Evolutionary conservation across 2,329 filamentous ascomycete genomes (phyloP).

Genomic region (Fusarium ramigenum): DNA sequence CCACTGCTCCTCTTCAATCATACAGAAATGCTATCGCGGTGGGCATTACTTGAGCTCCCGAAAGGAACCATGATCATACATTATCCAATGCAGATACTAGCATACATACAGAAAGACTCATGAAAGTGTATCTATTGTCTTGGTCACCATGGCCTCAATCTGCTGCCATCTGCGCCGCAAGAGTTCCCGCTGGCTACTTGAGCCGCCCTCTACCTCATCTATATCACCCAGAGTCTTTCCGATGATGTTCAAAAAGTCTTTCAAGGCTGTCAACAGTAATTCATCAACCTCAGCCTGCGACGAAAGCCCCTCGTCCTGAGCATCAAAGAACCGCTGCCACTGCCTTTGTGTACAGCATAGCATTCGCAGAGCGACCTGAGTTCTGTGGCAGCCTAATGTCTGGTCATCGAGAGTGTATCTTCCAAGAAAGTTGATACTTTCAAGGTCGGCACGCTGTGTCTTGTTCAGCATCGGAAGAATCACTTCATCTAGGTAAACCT

Average conservation of each 20-base stretch:
- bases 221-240: constrained; percentile 46
- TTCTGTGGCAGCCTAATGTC: constrained; percentile 59
- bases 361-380: constrained; percentile 61
- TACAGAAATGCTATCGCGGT: neutral
- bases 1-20: neutral
- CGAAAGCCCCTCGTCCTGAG: constrained; percentile 57
- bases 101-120: neutral
- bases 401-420: constrained; percentile 55
- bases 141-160: constrained; percentile 50
- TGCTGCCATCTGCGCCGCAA: constrained; percentile 56
- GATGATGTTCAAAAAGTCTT: constrained; percentile 48
- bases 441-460: constrained; percentile 52
- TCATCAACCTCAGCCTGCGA: constrained; percentile 53
- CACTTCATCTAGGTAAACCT: constrained; percentile 58
- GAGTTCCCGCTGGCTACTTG: constrained; percentile 49
- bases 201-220: constrained; percentile 44
- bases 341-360: constrained; percentile 46
- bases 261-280: constrained; percentile 51
- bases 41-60: neutral
- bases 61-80: too few relatives aligned
- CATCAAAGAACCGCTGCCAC: constrained; percentile 52
- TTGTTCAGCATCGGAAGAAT: constrained; percentile 52
- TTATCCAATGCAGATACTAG: too few relatives aligned
- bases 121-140: constrained; percentile 44
- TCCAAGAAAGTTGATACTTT: constrained; percentile 59